phyloP scores from a whole-genome alignment of 208 protist species.

The Naegleria fowleri region DNA sequence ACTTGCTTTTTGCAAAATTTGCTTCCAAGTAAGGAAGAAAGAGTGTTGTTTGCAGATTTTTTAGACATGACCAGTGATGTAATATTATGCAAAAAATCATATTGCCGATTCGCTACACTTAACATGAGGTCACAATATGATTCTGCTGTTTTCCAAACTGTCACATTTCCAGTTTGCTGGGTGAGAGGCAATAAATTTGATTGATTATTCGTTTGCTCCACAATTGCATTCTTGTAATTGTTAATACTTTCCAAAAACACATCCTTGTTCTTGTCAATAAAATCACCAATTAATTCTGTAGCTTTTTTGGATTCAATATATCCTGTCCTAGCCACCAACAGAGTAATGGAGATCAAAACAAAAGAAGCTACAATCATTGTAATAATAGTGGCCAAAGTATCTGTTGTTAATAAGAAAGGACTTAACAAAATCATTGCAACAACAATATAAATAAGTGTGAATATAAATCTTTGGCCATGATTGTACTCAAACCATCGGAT shows the following conservation, averaged over 20 bases:
- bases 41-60: not conserved
- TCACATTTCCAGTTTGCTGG: not conserved
- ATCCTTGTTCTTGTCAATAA: conserved; percentile 20
- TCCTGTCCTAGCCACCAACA: not conserved
- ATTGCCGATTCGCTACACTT: not conserved
- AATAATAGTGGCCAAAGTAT: not conserved
- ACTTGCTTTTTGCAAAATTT: not conserved
- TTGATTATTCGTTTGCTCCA: not conserved
- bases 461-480: not conserved
- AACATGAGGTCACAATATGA: not conserved
- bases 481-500: not conserved
- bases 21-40: not conserved
- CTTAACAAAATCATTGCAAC: not conserved
- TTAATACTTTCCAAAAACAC: not conserved
- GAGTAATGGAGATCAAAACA: not conserved
- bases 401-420: not conserved
- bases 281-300: not conserved
- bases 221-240: not conserved
- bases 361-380: not conserved
- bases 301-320: not conserved
- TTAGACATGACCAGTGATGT: not conserved
- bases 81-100: not conserved
- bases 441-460: not conserved
- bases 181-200: not conserved
- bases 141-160: not conserved